These are phyloP conservation scores for Boletus rex-veris DNA, from an alignment of 768 basidiomycete genomes.

Conservation along the genomic window DNA sequence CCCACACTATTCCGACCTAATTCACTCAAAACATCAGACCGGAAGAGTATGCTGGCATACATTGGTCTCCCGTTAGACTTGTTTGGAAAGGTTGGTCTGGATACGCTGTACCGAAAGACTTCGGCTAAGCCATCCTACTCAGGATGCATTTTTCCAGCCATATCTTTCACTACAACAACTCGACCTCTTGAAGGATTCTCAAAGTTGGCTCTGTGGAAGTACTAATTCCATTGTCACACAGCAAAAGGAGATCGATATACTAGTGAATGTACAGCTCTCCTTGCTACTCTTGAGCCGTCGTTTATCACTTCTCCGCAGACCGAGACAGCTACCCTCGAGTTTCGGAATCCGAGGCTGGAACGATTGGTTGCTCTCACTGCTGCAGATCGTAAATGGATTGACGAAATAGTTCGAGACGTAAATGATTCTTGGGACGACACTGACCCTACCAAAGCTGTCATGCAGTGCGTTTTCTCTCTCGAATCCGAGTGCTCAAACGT, in stretches of 20 bases:
- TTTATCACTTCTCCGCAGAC: constrained; percentile 46
- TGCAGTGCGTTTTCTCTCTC: constrained; percentile 54
- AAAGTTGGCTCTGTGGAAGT: constrained; percentile 89
- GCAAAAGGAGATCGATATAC: constrained; percentile 85
- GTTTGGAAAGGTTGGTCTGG: constrained; percentile 72
- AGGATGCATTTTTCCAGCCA: constrained; percentile 97
- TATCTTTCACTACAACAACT: constrained; percentile 95
- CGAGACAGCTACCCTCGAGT: constrained; percentile 83
- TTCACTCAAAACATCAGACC: constrained; percentile 83
- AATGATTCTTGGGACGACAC: constrained; percentile 73
- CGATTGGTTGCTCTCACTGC: constrained; percentile 77
- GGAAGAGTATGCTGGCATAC: constrained; percentile 86
- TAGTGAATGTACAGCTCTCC: constrained; percentile 65
- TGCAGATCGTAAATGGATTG: constrained; percentile 97
- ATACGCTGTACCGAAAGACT: not conserved
- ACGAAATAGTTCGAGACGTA: constrained; percentile 85
- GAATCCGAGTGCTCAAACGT: not conserved
- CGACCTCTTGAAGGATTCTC: constrained; percentile 76
- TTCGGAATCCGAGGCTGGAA: constrained; percentile 79
- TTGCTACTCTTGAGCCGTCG: not conserved
- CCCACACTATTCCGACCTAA: constrained; percentile 67
- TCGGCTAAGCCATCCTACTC: constrained; percentile 4
- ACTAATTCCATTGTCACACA: constrained; percentile 95
- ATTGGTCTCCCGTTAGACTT: constrained; percentile 90
- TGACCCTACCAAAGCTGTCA: constrained; percentile 53